phyloP scores from a whole-genome alignment of 768 basidiomycete species.

The Sporobolomyces roseus region DNA sequence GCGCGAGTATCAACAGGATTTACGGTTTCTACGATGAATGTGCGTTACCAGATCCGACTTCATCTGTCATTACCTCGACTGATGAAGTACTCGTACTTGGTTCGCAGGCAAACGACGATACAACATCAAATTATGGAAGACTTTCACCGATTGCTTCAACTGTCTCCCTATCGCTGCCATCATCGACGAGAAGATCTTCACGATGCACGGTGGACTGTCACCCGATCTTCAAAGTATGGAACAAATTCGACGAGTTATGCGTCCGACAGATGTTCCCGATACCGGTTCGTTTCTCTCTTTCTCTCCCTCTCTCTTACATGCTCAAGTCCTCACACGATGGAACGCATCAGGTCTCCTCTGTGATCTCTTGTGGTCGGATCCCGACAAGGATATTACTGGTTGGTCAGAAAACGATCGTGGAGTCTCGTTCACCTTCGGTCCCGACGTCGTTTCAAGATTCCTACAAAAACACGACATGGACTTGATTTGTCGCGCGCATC shows the following conservation, averaged over 20 bases:
- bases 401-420: constrained; percentile 99
- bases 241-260: constrained; percentile 97
- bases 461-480: constrained; percentile 99
- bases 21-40: constrained; percentile 99
- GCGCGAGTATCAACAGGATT: constrained; percentile 98
- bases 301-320: too few species aligned
- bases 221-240: constrained; percentile 99
- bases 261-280: constrained; percentile 98
- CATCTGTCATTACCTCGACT: too few species aligned
- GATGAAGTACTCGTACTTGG: too few species aligned
- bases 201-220: constrained; percentile 96
- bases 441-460: constrained; percentile 96
- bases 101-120: constrained; percentile 92
- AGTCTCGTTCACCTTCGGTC: constrained; percentile 97
- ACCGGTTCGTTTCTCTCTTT: too few species aligned
- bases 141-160: constrained; percentile 99
- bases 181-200: constrained; percentile 99
- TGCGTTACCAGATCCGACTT: constrained; percentile 53
- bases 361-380: constrained; percentile 97
- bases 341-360: too few species aligned
- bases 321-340: too few species aligned
- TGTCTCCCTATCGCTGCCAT: constrained; percentile 98
- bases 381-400: constrained; percentile 97
- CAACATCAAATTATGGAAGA: constrained; percentile 99
- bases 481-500: constrained; percentile 95